Base-by-base conservation (phyloP, 768 basidiomycete species). In the Termitomyces sp. region DNA sequence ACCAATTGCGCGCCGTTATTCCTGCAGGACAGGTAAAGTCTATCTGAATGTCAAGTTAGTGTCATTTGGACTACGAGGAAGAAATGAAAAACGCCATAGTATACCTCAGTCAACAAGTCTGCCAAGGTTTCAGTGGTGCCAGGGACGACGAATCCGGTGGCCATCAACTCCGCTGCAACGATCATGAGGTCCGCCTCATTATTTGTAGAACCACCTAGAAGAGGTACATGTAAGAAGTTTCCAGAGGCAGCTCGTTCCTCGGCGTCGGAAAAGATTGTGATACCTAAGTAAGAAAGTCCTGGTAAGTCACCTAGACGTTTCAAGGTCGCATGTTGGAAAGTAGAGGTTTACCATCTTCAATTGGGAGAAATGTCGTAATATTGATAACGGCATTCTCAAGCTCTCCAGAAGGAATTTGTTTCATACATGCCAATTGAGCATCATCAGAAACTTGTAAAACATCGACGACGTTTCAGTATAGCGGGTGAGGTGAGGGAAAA, bases 361-460 rank as follows among this genome's bases (percentile, higher is more conserved):
- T 59, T 15, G 68, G 64, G 13, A 58, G 56, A 52, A 75, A 73
- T 2, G 54, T 44, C 13, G 59, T 50, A 1, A 65, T 66, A 36
- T 56, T 66, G 42, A 65, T 58, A 3, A 69, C 67, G 0, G 70
- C 71, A 49, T 66, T 59, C 22, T 69, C 67, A 3, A 75, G 54
- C 11, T 54, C 66, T 12, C 54, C 51, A 32, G 54, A 63, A 7
- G 72, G 64, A 3, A 70, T 63, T 2, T 57, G 57, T 50, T 69
- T 64, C 72, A 73, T 73, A 49, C 72, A 75, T 15, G 62, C 43
- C 10, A 73, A 50, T 38, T 75, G 72, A 18, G 66, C 62, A 18
- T 56, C 60, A 44, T 61, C 60, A 7, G 67, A 50, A 7, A 36
- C 65, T 66, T 35, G 15, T 15, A 33, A 38, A 27, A 23, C 27